Evolutionary conservation across 2,329 filamentous ascomycete species (phyloP).

Genomic region (Knoxdaviesia capensis): DNA sequence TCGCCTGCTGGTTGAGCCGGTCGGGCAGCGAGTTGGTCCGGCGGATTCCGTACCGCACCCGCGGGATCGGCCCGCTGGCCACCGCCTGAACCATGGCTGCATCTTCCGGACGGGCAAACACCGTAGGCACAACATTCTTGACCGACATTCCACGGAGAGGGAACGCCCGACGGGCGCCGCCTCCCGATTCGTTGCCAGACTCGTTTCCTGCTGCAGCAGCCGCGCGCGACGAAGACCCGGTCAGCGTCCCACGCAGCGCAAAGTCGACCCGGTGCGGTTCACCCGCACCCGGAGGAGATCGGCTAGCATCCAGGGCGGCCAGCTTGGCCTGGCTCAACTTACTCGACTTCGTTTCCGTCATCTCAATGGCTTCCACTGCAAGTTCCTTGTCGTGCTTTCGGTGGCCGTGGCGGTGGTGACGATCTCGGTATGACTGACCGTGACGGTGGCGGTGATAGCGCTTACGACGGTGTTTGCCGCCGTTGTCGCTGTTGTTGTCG

Average conservation of each 20-base stretch:
- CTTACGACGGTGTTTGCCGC: slow-evolving; percentile 19
- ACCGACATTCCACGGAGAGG: slow-evolving; percentile 40
- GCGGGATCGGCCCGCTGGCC: slow-evolving; percentile 26
- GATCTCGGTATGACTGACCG: no score
- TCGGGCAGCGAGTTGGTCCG: slow-evolving; percentile 58
- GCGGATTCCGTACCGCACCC: slow-evolving; percentile 43
- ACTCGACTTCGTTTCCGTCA: no score
- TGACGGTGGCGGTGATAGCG: no score
- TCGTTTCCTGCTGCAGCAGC: slow-evolving; percentile 11
- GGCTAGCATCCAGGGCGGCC: no score
- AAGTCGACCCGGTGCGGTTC: slow-evolving; percentile 40
- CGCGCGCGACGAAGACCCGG: neutral
- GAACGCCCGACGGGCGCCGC: slow-evolving; percentile 22
- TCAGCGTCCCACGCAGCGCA: slow-evolving; percentile 13
- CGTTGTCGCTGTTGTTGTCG: slow-evolving; percentile 16
- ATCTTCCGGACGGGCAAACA: slow-evolving; percentile 32
- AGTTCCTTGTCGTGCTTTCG: no score
- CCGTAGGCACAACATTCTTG: slow-evolving; percentile 49
- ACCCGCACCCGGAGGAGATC: neutral
- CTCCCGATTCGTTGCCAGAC: slow-evolving; percentile 4
- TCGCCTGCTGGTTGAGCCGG: slow-evolving; percentile 28
- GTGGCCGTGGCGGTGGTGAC: no score
- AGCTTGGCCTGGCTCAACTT: no score
- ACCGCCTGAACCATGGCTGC: slow-evolving; percentile 11
- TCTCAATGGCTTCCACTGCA: no score